Base-by-base conservation (phyloP, 768 basidiomycete genomes). In the Russula virescens region DNA sequence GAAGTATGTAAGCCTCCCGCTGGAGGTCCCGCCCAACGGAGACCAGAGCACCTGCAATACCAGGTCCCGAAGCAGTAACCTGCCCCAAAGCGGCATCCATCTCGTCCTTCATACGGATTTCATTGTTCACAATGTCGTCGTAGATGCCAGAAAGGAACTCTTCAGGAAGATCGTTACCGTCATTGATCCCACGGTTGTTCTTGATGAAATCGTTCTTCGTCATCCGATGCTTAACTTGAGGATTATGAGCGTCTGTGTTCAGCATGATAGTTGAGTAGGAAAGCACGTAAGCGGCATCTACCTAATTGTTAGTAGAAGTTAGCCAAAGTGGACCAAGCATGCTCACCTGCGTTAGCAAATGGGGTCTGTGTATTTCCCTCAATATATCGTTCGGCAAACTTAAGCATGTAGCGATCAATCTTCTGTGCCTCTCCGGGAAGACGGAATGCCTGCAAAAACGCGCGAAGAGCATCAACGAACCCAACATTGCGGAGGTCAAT, bases 81-180 rank as follows among this genome's bases (percentile, higher is more conserved):
- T 53, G 50, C 35, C 77, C 73, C 25, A 83, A 69, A 8, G 77
- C 76, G 31, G 82, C 78, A 68, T 95, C 94, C 26, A 94, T 77
- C 76, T 99, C 96, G 69, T 98, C 97, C 75, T 98, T 98, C 97
- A 99, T 98, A 70, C 91, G 83, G 68, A 99, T 98, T 73, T 99
- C 97, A 69, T 97, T 94, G 47, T 73, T 79, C 60, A 85, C 83
- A 67, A 99, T 98, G 47, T 98, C 92, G 69, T 98, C 94, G 72
- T 83, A 99, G 65, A 98, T 90, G 23, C 75, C 76, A 5, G 77
- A 79, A 47, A 98, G 73, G 45, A 89, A 78, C 23, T 96, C 91
- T 69, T 97, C 94, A 0, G 94, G 91, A 49, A 99, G 82, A 73
- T 95, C 88, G 43, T 81, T 80, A 62, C 83, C 84, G 69, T 98